Evolutionary conservation across 2,329 filamentous ascomycete species (phyloP).

Genomic region (Amphichorda felina): DNA sequence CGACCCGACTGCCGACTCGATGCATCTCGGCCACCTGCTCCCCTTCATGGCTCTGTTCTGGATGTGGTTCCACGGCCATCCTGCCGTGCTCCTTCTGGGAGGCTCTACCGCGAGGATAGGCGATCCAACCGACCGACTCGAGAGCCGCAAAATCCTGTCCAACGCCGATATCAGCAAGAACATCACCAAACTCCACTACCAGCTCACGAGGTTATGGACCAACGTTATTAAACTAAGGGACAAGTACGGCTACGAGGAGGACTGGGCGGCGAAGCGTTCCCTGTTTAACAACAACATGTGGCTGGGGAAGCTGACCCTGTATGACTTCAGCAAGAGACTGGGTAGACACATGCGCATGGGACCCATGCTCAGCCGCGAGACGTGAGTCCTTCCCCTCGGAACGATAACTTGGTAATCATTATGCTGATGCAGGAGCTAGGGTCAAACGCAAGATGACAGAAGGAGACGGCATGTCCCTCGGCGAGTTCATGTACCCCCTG

Average conservation of each 20-base stretch:
- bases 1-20: conserved; percentile 68
- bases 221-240: conserved; percentile 57
- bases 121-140: conserved; percentile 62
- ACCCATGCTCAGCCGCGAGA: conserved; percentile 79
- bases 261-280: conserved; percentile 54
- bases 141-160: conserved; percentile 42
- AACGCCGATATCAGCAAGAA: conserved; percentile 47
- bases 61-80: conserved; percentile 68
- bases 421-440: too few relatives aligned
- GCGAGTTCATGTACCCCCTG: conserved; percentile 86
- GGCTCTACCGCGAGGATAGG: conserved; percentile 69
- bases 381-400: conserved; percentile 43
- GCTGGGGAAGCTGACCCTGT: conserved; percentile 60
- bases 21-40: conserved; percentile 71
- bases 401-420: conserved; percentile 3
- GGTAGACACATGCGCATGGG: conserved; percentile 68
- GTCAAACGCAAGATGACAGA: conserved; percentile 76
- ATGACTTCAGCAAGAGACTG: conserved; percentile 64
- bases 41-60: conserved; percentile 78
- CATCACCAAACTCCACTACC: conserved; percentile 54
- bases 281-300: conserved; percentile 76
- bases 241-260: conserved; percentile 51
- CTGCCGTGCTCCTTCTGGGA: conserved; percentile 55
- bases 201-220: conserved; percentile 59
- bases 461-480: conserved; percentile 86